Evolutionary conservation across 2,329 filamentous ascomycete species (phyloP), one percentile per base, ranked within the genome.

Genomic region (Monosporascus ibericus): DNA sequence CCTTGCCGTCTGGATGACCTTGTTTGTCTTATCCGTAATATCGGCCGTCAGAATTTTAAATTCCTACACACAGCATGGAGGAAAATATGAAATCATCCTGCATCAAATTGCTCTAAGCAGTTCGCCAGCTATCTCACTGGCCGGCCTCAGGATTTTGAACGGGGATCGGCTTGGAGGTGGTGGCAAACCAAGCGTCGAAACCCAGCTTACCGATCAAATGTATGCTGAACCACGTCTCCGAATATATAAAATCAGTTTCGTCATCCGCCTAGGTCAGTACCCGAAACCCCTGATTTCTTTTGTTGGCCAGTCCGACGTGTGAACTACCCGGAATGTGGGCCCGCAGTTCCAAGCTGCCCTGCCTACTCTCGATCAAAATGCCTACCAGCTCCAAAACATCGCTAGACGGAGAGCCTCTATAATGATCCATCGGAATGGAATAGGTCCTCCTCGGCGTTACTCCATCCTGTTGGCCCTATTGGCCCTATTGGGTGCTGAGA

Each of bases 201-300:
- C 55, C 52, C 52, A 66, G 52, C 56, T 59, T 59, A 0, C 54
- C 62, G 8, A 49, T 62, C 6, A 30, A 52, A 27, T 58, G 57
- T 50, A 48, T 61, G 22, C 54, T 61, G 25, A 52, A 58, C n/a
- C 42, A 55, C n/a, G 48, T 47, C 4, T 53, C 58, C 47, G 60
- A 64, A 36, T 63, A 61, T 47, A 56, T 60, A 50, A 63, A 63
- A 36, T 50, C 56, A 5, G 58, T 51, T 3, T 55, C 57, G 42
- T 54, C 62, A 2, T 55, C 56, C 5, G 58, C 61, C 17, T 57
- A 62, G 36, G 30, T 34, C 30, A 34, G 30, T 34, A 34, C 9
- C 11, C 30, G 30, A 34, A 34, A 14, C 30, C 30, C 30, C 30
- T 5, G 30, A 14, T 14, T 34, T 34, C 11, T 34, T 34, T 34